phyloP scores from a whole-genome alignment of 495 filamentous ascomycete species.

The Penicillium diatomitis region DNA sequence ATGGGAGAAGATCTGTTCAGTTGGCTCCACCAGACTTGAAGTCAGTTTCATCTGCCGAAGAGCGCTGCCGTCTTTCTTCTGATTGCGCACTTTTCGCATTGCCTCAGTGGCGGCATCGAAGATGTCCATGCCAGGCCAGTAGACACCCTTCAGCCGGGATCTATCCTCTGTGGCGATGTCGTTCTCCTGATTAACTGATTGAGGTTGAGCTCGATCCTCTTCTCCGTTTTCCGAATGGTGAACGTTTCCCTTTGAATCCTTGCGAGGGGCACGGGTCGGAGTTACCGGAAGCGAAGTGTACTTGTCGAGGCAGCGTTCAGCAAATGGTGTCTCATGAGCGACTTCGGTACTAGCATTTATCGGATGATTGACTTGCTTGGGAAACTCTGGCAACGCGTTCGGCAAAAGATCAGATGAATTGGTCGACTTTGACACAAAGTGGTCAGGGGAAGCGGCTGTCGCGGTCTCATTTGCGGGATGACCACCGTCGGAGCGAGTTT shows the following conservation, averaged over 20 bases:
- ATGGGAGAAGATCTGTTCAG: conserved; percentile 58
- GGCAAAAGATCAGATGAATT: too few species aligned
- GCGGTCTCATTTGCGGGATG: too few species aligned
- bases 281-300: conserved; percentile 13
- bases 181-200: too few species aligned
- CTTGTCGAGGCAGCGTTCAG: not conserved
- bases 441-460: too few species aligned
- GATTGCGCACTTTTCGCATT: conserved; percentile 73
- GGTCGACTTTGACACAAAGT: too few species aligned
- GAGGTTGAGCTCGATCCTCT: too few species aligned
- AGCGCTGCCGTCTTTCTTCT: conserved; percentile 69
- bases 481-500: too few species aligned
- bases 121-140: conserved; percentile 78
- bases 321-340: not conserved
- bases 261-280: conserved; percentile 9
- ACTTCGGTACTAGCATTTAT: too few species aligned
- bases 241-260: conserved; percentile 1
- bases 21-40: conserved; percentile 58
- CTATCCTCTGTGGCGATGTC: conserved; percentile 24
- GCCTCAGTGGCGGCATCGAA: conserved; percentile 77
- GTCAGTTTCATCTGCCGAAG: conserved; percentile 60
- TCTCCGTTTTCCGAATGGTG: not conserved
- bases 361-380: too few species aligned
- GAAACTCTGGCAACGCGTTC: too few species aligned
- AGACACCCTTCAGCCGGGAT: conserved; percentile 58